These are phyloP conservation scores for Pouteria glomerata DNA, from an alignment of 148 eudicot genomes.

Conservation along the genomic window DNA sequence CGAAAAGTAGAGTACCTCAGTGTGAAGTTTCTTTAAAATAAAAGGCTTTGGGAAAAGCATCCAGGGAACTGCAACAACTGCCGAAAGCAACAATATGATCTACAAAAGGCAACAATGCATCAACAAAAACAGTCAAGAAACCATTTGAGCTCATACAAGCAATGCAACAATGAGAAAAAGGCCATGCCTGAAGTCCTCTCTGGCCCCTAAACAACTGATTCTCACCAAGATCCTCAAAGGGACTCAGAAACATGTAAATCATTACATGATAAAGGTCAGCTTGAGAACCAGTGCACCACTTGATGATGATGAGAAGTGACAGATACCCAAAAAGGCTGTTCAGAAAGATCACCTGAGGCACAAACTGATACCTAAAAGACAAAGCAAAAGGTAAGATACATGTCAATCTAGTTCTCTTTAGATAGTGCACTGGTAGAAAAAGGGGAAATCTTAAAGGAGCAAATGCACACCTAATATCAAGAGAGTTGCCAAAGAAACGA, in stretches of 20 bases:
- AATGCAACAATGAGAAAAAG: neutral
- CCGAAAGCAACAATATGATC: conserved; percentile 75
- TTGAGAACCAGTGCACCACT: conserved; percentile 97
- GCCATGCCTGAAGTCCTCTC: conserved; percentile 69
- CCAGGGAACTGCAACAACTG: conserved; percentile 95
- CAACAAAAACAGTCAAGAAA: conserved; percentile 7
- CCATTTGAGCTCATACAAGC: neutral
- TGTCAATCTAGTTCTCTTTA: neutral
- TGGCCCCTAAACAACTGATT: conserved; percentile 94
- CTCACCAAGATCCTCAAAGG: conserved; percentile 86
- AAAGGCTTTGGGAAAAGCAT: conserved; percentile 99
- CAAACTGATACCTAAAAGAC: conserved; percentile 69
- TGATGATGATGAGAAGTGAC: conserved; percentile 75
- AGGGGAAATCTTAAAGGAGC: conserved; percentile 12
- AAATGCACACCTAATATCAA: conserved; percentile 69
- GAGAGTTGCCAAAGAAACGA: conserved; percentile 63
- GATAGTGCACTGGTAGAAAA: conserved; percentile 1
- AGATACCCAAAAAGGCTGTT: conserved; percentile 99
- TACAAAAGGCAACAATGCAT: conserved; percentile 27
- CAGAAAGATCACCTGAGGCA: conserved; percentile 94
- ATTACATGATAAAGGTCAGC: conserved; percentile 98
- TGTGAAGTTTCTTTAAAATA: conserved; percentile 74
- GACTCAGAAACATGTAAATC: conserved; percentile 99
- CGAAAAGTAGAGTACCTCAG: conserved; percentile 49
- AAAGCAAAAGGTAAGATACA: conserved; percentile 23